Evolutionary conservation across 768 basidiomycete genomes (phyloP).

Genomic region (Termitomyces eurrhizus): DNA sequence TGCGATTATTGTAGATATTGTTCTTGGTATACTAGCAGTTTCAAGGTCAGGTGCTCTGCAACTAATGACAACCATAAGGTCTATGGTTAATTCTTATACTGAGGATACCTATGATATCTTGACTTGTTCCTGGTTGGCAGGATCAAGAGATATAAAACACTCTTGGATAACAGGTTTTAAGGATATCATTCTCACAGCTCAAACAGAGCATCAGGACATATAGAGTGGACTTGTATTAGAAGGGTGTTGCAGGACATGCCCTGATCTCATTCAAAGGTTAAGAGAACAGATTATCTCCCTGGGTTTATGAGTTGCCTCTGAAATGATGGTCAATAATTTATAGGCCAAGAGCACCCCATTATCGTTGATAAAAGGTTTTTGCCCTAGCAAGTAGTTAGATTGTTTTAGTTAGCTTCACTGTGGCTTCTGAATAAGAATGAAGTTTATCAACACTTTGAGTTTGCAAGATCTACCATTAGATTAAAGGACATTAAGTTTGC

Average conservation of each 20-base stretch:
- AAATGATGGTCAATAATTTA: background rate
- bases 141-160: slow-evolving; percentile 15
- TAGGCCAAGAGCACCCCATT: background rate
- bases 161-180: slow-evolving; percentile 34
- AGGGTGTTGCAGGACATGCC: slow-evolving; percentile 66
- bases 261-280: slow-evolving; percentile 40
- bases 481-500: too few species aligned
- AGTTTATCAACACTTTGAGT: background rate
- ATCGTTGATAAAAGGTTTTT: background rate
- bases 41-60: slow-evolving; percentile 29
- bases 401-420: too few species aligned
- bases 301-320: background rate
- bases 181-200: slow-evolving; percentile 19
- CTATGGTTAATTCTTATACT: slow-evolving; percentile 63
- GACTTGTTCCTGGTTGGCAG: slow-evolving; percentile 39
- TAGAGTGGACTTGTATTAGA: slow-evolving; percentile 57
- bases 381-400: too few species aligned
- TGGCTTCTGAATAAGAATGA: background rate
- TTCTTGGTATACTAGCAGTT: slow-evolving; percentile 40
- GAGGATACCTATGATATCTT: slow-evolving; percentile 50
- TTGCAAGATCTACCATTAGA: background rate
- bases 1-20: slow-evolving; percentile 38
- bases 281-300: background rate
- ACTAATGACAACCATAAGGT: slow-evolving; percentile 50
- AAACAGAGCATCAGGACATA: slow-evolving; percentile 20